Evolutionary conservation across 352 stramenopile species (phyloP).

Genomic region (Phytophthora tentaculata): DNA sequence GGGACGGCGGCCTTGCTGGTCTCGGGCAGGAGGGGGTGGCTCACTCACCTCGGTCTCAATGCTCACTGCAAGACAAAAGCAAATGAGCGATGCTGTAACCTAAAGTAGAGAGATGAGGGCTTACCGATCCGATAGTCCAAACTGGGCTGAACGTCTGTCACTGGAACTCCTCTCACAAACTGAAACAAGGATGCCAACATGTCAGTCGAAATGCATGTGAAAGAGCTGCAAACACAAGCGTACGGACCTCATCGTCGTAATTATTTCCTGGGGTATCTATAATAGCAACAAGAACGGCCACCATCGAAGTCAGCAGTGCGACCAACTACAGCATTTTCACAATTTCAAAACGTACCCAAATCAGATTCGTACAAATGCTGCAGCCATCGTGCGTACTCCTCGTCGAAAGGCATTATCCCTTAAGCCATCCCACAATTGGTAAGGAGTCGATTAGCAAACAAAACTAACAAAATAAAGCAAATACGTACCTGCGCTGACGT

Average conservation of each 20-base stretch:
- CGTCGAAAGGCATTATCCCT: constrained; percentile 77
- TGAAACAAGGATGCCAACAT: constrained; percentile 11
- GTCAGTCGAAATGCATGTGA: background rate
- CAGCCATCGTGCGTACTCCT: constrained; percentile 88
- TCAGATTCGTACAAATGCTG: constrained; percentile 89
- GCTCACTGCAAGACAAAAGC: constrained; percentile 50
- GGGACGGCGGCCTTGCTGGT: constrained; percentile 27
- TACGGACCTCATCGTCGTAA: constrained; percentile 57
- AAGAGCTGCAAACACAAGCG: background rate
- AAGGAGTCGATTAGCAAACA: background rate
- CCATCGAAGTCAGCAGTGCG: background rate
- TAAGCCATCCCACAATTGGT: constrained; percentile 6
- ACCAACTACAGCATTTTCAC: constrained; percentile 1
- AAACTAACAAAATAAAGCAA: background rate
- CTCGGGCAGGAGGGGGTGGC: constrained; percentile 32
- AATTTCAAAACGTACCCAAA: constrained; percentile 55
- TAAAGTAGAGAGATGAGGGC: constrained; percentile 3
- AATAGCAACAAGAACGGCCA: background rate
- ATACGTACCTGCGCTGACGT: constrained; percentile 51
- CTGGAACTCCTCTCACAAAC: constrained; percentile 40
- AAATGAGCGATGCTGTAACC: background rate
- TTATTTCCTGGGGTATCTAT: constrained; percentile 54
- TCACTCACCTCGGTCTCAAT: constrained; percentile 48
- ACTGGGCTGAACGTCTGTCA: constrained; percentile 40
- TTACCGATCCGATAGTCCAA: constrained; percentile 48